Base-by-base conservation (phyloP, 2,329 filamentous ascomycete genomes). In the Orbilia oligospora region DNA sequence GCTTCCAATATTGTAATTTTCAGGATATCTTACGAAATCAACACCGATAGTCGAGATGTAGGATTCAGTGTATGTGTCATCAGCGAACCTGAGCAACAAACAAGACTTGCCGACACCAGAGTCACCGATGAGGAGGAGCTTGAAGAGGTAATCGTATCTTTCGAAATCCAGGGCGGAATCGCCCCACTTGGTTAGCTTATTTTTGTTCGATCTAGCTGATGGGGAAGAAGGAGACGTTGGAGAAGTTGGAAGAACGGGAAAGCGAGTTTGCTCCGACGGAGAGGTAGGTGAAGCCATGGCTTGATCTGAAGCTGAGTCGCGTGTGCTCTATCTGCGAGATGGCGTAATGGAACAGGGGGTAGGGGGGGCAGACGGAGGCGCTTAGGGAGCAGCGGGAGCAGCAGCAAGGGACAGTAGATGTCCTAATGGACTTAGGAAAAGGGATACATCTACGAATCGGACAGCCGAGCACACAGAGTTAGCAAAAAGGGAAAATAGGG, bases 71-170 rank as follows among this genome's bases (percentile, higher is more conserved):
- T 98, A 99, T 86, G 96, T 98, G 84, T 97, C 94, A 85, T 97
- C 96, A 84, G 96, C 96, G 85, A 99, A 99, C 88, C 96, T 94
- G 85, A 99, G 89, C 83, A 99, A 89, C 88, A 99, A 86, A 87
- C 96, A 99, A 84, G 96, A 99, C 92, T 99, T 99, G 92, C 96
- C 96, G 84, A 99, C 96, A 91, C 96, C 96, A 86, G 96, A 99
- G 86, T 99, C 96, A 87, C 96, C 96, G 91, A 99, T 99, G 88
- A 99, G 95, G 87, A 99, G 93, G 82, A 99, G 94, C 91, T 99
- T 99, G 91, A 99, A 99, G 84, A 99, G 94, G 87, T 99, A 99
- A 86, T 99, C 96, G 92, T 99, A 99, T 96, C 96, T 98, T 84
- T 78, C 72, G 80, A 79, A 53, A 20, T 79, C 48, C 24, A 53